Conservation (phyloP, 176 grass and related monocot genomes). For the Hordeum marinum region DNA sequence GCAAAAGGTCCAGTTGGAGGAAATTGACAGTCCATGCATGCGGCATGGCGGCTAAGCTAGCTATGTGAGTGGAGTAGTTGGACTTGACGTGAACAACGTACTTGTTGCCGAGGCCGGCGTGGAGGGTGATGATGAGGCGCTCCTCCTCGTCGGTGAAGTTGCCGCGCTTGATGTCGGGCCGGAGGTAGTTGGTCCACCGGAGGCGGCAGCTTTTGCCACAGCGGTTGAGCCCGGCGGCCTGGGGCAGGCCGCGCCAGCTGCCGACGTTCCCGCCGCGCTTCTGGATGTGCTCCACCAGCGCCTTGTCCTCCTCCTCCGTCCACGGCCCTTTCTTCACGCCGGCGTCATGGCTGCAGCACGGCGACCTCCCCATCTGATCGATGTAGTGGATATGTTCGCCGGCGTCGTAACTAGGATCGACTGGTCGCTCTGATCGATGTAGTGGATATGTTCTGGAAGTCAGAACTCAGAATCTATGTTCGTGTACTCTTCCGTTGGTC, state of each 20-base stretch:
- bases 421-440: no score
- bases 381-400: no score
- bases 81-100: conserved; percentile 6
- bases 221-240: conserved; percentile 53
- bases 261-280: conserved; percentile 36
- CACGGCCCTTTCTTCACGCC: conserved; percentile 58
- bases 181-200: conserved; percentile 90
- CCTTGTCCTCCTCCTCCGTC: conserved; percentile 68
- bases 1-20: background rate
- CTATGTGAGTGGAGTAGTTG: background rate
- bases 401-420: background rate
- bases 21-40: background rate
- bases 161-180: conserved; percentile 78
- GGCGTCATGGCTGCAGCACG: conserved; percentile 55
- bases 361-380: conserved; percentile 47
- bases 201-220: conserved; percentile 95
- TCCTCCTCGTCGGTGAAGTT: conserved; percentile 72
- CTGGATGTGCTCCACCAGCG: conserved; percentile 45
- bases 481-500: no score
- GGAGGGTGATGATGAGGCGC: conserved; percentile 57
- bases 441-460: no score
- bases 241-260: conserved; percentile 60
- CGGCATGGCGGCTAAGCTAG: background rate
- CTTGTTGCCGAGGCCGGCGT: conserved; percentile 72
- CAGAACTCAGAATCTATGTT: no score